Evolutionary conservation across 2,329 filamentous ascomycete species (phyloP).

Genomic region (Colletotrichum noveboracense): DNA sequence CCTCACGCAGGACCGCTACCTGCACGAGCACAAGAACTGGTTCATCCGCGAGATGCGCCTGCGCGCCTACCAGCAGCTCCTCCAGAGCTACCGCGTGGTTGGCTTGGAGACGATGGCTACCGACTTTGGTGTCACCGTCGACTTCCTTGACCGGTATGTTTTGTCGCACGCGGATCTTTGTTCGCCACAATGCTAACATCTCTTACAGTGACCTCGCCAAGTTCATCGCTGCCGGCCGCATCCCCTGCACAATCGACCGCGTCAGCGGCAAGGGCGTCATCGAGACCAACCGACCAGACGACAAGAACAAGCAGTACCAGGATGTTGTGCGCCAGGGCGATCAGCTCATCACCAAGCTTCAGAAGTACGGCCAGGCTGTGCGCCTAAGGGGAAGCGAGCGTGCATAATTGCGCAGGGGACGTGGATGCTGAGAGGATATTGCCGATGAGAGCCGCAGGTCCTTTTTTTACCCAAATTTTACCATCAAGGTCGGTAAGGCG

Average conservation of each 20-base stretch:
- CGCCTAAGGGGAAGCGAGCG: constrained; percentile 93
- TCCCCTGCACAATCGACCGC: constrained; percentile 96
- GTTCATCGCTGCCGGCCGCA: constrained; percentile 93
- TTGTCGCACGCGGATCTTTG: not conserved
- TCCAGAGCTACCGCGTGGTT: constrained; percentile 97
- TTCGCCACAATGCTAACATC: not conserved
- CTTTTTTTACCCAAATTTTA: not conserved
- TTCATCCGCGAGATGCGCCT: constrained; percentile 98
- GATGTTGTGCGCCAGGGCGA: constrained; percentile 98
- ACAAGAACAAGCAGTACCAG: constrained; percentile 99
- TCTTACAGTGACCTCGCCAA: constrained; percentile 82
- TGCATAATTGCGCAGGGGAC: constrained; percentile 55
- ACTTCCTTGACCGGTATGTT: constrained; percentile 90
- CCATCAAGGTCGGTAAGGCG: not conserved
- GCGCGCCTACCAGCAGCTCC: constrained; percentile 92
- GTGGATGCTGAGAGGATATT: not conserved
- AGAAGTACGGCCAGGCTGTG: constrained; percentile 98
- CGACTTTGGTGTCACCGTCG: constrained; percentile 95
- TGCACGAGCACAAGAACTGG: constrained; percentile 95
- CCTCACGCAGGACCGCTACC: constrained; percentile 90
- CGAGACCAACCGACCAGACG: constrained; percentile 95
- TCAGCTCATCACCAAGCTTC: constrained; percentile 96
- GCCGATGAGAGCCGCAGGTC: not conserved
- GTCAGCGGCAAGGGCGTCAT: constrained; percentile 96
- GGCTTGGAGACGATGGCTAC: constrained; percentile 97